Evolutionary conservation across 257 asterid genomes (phyloP), one percentile per base, ranked within the genome.

Genomic region (Euphrasia confusa): DNA sequence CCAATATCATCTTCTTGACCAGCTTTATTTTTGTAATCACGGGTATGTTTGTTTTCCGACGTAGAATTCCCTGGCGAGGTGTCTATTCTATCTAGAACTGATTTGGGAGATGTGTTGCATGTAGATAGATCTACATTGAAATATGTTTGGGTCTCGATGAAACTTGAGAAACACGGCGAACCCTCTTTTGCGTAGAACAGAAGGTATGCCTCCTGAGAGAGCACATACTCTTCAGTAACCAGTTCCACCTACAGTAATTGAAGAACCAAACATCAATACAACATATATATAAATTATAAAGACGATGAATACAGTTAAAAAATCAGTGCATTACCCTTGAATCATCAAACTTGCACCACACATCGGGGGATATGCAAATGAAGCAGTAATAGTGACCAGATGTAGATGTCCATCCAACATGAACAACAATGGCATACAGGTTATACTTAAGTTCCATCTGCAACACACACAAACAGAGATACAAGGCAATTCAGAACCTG

Each of bases 351-450:
- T 77, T 78, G 88, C 81, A 89, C 97, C 97, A 92, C 45, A 57
- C 65, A 60, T 78, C 56, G 7, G 88, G 80, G 54, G 91, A 80
- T 63, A 77, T 39, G 48, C 96, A 90, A 67, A 89, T 64, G 72
- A 86, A 86, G 72, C 95, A 75, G 70, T 84, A 86, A 75, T 86
- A 92, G 75, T 89, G 99, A 63, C 99, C 99, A 54, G 90, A 89
- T 54, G 83, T 77, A 70, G 90, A 72, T 45, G 91, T 74, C 56
- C 67, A 60, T 69, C 97, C 99, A 65, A 60, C 60, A 76, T 92
- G 99, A 71, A 89, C 97, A 76, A 92, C 87, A 49, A 92, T 72
- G 3, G 97, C 97, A 79, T 79, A 81, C n/a, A 92, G 85, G 27
- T 68, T 77, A 54, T 89, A 92, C 76, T 74, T 77, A 68, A 85